Conservation (phyloP, 768 basidiomycete genomes). For the Tricholoma flavovirens region DNA sequence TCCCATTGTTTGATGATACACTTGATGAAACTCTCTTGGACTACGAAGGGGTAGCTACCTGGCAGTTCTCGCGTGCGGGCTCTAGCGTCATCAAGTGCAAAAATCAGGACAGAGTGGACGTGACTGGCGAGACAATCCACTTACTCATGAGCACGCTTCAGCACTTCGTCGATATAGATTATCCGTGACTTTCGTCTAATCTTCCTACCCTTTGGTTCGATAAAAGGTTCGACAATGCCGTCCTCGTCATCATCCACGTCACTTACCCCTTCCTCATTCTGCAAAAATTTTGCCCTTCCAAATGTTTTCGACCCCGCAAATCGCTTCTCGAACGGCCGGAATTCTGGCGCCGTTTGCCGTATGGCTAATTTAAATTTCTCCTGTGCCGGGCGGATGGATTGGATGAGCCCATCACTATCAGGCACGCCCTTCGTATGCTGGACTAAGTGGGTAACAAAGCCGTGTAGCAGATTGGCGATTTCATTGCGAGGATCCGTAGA, state of each 20-base stretch:
- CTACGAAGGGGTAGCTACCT: conserved; percentile 58
- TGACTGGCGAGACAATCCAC: conserved; percentile 12
- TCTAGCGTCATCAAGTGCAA: too few relatives aligned
- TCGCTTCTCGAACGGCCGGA: conserved; percentile 42
- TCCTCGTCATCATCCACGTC: neutral
- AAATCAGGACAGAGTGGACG: too few relatives aligned
- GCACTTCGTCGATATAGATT: conserved; percentile 50
- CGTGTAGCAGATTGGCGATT: conserved; percentile 40
- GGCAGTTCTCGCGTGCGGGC: conserved; percentile 69
- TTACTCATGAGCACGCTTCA: conserved; percentile 41
- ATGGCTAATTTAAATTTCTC: conserved; percentile 43
- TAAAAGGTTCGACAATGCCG: too few relatives aligned
- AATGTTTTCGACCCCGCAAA: conserved; percentile 11
- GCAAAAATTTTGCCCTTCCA: conserved; percentile 27
- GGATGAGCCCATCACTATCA: conserved; percentile 46
- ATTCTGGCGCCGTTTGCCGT: conserved; percentile 49
- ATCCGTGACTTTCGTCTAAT: too few relatives aligned
- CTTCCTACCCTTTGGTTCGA: too few relatives aligned
- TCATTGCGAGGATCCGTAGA: conserved; percentile 54
- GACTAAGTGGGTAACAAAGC: conserved; percentile 42
- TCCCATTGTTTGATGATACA: conserved; percentile 43
- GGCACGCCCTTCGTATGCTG: conserved; percentile 49
- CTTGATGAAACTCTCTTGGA: conserved; percentile 46
- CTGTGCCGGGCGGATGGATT: conserved; percentile 47
- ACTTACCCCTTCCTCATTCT: conserved; percentile 31